Percentiles rank a stretch among this genome's conserved stretches.
Evolutionary conservation across 2,329 filamentous ascomycete genomes (phyloP).

Genomic region (Pseudogymnoascus sp.): DNA sequence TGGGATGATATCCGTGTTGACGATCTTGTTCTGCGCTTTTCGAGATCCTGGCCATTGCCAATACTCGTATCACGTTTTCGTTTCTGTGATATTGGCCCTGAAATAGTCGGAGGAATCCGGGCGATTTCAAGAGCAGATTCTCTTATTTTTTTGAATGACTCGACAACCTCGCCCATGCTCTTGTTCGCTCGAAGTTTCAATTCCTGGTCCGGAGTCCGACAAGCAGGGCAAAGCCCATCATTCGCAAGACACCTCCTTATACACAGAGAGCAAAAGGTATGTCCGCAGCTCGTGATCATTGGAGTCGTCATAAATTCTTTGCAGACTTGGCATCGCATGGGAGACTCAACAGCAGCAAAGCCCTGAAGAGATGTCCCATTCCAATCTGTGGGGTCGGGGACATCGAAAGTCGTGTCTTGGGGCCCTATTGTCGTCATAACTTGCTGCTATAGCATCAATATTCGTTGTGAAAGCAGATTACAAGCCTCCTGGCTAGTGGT

Average conservation of each 20-base stretch:
- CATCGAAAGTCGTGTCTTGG: constrained; percentile 26
- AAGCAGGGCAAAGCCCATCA: constrained; percentile 83
- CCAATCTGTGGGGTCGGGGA: constrained; percentile 83
- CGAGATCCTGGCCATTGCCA: not conserved
- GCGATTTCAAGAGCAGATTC: constrained; percentile 57
- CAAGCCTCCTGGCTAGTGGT: not conserved
- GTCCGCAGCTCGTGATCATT: constrained; percentile 88
- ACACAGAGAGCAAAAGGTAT: constrained; percentile 95
- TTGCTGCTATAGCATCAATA: not conserved
- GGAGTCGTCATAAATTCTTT: constrained; percentile 95
- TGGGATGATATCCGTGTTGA: constrained; percentile 2
- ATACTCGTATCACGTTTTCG: constrained; percentile 36
- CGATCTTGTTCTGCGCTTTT: constrained; percentile 4
- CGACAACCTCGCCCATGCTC: constrained; percentile 75
- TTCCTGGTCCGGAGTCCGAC: constrained; percentile 71
- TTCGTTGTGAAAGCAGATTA: not conserved
- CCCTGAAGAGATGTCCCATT: constrained; percentile 57
- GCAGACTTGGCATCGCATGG: constrained; percentile 91
- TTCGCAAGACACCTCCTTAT: constrained; percentile 77
- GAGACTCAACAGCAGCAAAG: constrained; percentile 67
- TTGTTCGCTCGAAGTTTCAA: constrained; percentile 77
- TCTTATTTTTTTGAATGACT: constrained; percentile 63
- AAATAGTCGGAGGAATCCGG: constrained; percentile 32
- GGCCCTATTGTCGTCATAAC: not conserved
- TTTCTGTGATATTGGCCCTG: constrained; percentile 36